Conservation (phyloP, 306 rosid genomes). For the Fagus crenata region DNA sequence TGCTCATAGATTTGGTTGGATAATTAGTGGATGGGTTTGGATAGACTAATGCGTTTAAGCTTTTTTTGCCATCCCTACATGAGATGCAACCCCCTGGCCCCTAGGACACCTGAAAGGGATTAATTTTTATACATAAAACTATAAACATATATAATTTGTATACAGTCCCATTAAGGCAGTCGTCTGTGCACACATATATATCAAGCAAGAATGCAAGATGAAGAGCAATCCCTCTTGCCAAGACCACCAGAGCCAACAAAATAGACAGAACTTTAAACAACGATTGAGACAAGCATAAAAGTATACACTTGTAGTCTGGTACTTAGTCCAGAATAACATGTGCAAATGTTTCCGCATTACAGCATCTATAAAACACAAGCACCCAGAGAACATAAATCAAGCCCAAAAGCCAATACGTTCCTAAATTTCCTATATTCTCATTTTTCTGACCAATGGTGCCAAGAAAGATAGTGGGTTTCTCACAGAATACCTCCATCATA, state of each 20-base stretch:
- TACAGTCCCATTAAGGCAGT: no score
- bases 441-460: conserved; percentile 21
- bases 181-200: no score
- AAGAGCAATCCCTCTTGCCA: background rate
- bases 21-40: no score
- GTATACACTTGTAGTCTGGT: conserved; percentile 14
- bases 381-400: conserved; percentile 44
- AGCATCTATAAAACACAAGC: conserved; percentile 42
- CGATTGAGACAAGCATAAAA: conserved; percentile 13
- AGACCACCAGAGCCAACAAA: background rate
- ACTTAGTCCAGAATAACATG: conserved; percentile 16
- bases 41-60: no score
- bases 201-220: no score
- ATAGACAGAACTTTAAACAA: conserved; percentile 1
- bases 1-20: no score
- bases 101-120: no score
- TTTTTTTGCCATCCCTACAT: no score
- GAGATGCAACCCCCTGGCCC: no score
- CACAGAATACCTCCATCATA: conserved; percentile 24
- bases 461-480: conserved; percentile 17
- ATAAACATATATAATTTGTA: no score
- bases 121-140: no score
- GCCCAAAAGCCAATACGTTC: conserved; percentile 15
- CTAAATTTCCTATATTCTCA: conserved; percentile 29
- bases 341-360: conserved; percentile 25